A percentile compares a stretch with the other conserved stretches of the same genome.
Evolutionary conservation across 2,329 filamentous ascomycete species (phyloP).

Genomic region (Cytospora mali): DNA sequence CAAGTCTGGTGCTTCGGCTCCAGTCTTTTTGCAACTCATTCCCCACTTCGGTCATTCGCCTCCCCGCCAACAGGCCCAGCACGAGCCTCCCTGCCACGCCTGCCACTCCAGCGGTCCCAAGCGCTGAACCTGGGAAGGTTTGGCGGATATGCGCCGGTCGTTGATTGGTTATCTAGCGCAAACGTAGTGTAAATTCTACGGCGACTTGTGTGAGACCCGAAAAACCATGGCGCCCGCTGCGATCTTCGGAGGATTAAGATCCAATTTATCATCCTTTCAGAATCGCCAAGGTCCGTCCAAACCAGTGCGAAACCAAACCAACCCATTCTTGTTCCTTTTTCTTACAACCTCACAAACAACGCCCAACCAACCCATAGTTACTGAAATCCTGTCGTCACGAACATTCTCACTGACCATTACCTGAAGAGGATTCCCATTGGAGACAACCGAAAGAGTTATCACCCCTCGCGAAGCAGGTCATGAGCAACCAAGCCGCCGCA

Average conservation of each 20-base stretch:
- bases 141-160: neutral
- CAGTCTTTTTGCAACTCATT: neutral
- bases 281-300: neutral
- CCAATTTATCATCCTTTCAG: neutral
- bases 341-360: neutral
- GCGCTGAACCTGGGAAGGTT: neutral
- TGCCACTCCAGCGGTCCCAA: no score
- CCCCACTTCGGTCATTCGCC: neutral
- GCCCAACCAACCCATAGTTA: slow-evolving; percentile 2
- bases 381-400: neutral
- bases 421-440: slow-evolving; percentile 14
- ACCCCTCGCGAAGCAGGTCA: slow-evolving; percentile 36
- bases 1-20: neutral
- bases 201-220: slow-evolving; percentile 4
- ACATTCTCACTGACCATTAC: slow-evolving; percentile 12
- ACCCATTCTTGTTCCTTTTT: slow-evolving; percentile 2
- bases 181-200: slow-evolving; percentile 22
- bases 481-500: slow-evolving; percentile 43
- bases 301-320: slow-evolving; percentile 6
- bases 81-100: neutral
- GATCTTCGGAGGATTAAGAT: slow-evolving; percentile 21
- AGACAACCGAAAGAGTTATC: slow-evolving; percentile 33
- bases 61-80: no score
- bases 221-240: slow-evolving; percentile 26
- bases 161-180: slow-evolving; percentile 20